These are phyloP conservation scores for Zasmidium angulare DNA, from an alignment of 2,329 filamentous ascomycete species.

Conservation along the genomic window DNA sequence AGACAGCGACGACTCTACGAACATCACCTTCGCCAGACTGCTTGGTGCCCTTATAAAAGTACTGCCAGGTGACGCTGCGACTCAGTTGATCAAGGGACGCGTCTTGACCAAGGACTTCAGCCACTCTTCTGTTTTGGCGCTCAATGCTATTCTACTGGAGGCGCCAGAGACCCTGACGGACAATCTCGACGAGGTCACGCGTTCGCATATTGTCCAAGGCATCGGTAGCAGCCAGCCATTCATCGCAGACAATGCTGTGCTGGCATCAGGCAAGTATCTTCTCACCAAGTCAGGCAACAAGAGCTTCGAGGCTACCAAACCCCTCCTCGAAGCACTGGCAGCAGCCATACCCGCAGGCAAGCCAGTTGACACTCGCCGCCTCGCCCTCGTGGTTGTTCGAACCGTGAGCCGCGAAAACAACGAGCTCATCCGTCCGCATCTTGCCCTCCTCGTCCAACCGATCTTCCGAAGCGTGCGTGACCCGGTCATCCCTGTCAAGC, in stretches of 20 bases:
- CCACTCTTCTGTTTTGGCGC: slow-evolving; percentile 75
- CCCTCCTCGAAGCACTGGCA: slow-evolving; percentile 76
- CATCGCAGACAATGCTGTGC: slow-evolving; percentile 81
- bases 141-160: slow-evolving; percentile 87
- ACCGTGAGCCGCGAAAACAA: slow-evolving; percentile 78
- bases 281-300: slow-evolving; percentile 65
- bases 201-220: slow-evolving; percentile 75
- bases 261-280: slow-evolving; percentile 89
- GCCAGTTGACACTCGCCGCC: slow-evolving; percentile 77
- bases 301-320: slow-evolving; percentile 73
- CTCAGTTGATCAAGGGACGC: slow-evolving; percentile 64
- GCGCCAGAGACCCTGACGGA: slow-evolving; percentile 69
- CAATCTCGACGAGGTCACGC: slow-evolving; percentile 70
- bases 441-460: slow-evolving; percentile 74
- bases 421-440: slow-evolving; percentile 77
- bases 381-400: slow-evolving; percentile 82
- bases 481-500: slow-evolving; percentile 88
- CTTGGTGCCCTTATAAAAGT: slow-evolving; percentile 88
- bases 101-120: slow-evolving; percentile 76
- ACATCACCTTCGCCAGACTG: slow-evolving; percentile 85
- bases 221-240: slow-evolving; percentile 65
- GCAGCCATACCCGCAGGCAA: slow-evolving; percentile 73
- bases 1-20: slow-evolving; percentile 69
- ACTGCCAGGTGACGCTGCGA: slow-evolving; percentile 69
- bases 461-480: slow-evolving; percentile 91